A percentile compares a stretch with the other conserved stretches of the same genome.
These are phyloP conservation scores for Claviceps digitariae DNA, from an alignment of 2,329 filamentous ascomycete genomes.

Conservation along the genomic window DNA sequence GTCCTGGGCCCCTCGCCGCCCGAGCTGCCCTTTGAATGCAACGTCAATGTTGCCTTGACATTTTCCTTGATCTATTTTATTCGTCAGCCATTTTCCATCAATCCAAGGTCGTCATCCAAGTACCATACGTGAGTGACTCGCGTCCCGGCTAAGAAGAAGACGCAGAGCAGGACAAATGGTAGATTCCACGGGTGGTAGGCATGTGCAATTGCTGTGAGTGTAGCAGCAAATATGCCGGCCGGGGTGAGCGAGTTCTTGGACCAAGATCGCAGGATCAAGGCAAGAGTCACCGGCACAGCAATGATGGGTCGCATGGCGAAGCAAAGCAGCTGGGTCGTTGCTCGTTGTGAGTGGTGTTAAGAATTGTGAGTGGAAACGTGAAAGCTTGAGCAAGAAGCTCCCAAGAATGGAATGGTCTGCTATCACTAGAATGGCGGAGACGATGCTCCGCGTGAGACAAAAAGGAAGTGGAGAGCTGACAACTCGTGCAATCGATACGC, in stretches of 20 bases:
- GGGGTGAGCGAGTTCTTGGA: constrained; percentile 67
- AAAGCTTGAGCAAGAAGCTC: too few relatives aligned
- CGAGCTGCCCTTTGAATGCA: constrained; percentile 57
- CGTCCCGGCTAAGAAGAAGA: constrained; percentile 81
- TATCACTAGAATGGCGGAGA: background rate
- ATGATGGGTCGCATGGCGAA: constrained; percentile 41
- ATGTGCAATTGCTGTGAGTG: constrained; percentile 63
- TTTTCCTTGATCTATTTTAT: constrained; percentile 62
- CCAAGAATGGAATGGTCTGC: too few relatives aligned
- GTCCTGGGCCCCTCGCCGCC: constrained; percentile 75
- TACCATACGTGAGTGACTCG: constrained; percentile 60
- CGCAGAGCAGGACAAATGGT: constrained; percentile 70
- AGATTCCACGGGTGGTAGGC: constrained; percentile 86
- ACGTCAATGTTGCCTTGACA: constrained; percentile 68
- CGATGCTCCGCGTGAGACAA: too few relatives aligned
- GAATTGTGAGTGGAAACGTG: background rate
- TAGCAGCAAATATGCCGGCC: constrained; percentile 57
- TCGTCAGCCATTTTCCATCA: background rate
- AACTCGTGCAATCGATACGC: constrained; percentile 3
- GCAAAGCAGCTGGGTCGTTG: background rate
- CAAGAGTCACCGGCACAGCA: constrained; percentile 43
- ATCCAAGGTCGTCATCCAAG: background rate
- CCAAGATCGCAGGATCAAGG: constrained; percentile 53
- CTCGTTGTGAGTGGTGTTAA: too few relatives aligned
- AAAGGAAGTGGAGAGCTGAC: too few relatives aligned